Evolutionary conservation across 768 basidiomycete genomes (phyloP).

Genomic region (Termitomyces sp.): DNA sequence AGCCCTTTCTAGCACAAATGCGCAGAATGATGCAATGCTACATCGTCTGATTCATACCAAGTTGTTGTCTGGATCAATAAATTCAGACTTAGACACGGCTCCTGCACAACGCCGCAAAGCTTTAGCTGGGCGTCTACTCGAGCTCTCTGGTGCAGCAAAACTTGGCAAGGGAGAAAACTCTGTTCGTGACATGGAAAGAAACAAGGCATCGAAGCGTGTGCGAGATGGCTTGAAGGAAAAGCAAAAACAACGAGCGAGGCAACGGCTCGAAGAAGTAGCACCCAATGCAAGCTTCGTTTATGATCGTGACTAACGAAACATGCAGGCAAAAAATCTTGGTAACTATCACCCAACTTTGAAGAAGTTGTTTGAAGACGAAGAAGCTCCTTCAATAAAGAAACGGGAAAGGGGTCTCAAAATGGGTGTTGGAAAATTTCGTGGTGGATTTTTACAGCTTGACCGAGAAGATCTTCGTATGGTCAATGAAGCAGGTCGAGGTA

Average conservation of each 20-base stretch:
- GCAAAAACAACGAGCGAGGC: constrained; percentile 48
- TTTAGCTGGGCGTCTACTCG: constrained; percentile 70
- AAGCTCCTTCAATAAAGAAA: constrained; percentile 31
- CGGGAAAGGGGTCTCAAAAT: constrained; percentile 65
- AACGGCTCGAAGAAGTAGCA: constrained; percentile 64
- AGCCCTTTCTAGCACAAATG: constrained; percentile 51
- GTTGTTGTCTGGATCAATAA: constrained; percentile 68
- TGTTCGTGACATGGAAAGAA: constrained; percentile 58
- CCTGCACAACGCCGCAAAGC: constrained; percentile 71
- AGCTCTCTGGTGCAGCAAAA: constrained; percentile 61
- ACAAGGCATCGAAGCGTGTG: constrained; percentile 66
- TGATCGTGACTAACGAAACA: neutral
- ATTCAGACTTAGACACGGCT: constrained; percentile 54
- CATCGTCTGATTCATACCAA: constrained; percentile 79
- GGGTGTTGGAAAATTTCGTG: constrained; percentile 75
- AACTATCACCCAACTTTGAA: constrained; percentile 83
- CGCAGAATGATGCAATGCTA: constrained; percentile 72
- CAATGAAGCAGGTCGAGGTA: constrained; percentile 19
- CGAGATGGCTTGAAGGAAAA: constrained; percentile 66
- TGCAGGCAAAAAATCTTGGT: constrained; percentile 75
- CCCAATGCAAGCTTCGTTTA: constrained; percentile 15
- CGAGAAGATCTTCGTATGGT: constrained; percentile 50
- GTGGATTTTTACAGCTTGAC: constrained; percentile 63
- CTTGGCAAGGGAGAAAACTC: constrained; percentile 70
- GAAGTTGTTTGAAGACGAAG: constrained; percentile 46